A percentile compares a stretch with the other conserved stretches of the same genome.
These are phyloP conservation scores for Arabidopsis suecica DNA, from an alignment of 345 rosid species.

Conservation along the genomic window DNA sequence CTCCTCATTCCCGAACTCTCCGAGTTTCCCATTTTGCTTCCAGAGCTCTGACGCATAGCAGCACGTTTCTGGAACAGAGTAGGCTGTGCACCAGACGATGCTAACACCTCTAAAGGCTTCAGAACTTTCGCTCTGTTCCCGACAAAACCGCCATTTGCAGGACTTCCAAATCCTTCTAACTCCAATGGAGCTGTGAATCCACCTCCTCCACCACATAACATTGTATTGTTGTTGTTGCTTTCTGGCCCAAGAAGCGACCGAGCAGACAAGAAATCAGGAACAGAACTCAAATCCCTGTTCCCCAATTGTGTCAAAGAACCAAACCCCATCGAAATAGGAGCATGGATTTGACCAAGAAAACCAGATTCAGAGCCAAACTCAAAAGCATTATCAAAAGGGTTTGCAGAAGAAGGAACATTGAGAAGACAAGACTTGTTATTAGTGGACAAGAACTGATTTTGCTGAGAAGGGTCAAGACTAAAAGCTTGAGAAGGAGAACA, in stretches of 20 bases:
- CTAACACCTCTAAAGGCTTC: slow-evolving; percentile 65
- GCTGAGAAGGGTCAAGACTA: slow-evolving; percentile 56
- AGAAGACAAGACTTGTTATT: slow-evolving; percentile 53
- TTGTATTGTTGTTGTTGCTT: slow-evolving; percentile 29
- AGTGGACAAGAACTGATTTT: slow-evolving; percentile 32
- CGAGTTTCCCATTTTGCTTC: slow-evolving; percentile 57
- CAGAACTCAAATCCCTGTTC: slow-evolving; percentile 50
- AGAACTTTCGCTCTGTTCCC: slow-evolving; percentile 52
- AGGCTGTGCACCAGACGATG: slow-evolving; percentile 63
- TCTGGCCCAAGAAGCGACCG: slow-evolving; percentile 51
- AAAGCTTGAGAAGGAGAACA: slow-evolving; percentile 72
- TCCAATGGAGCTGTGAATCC: slow-evolving; percentile 47
- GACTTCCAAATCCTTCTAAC: slow-evolving; percentile 61
- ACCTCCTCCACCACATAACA: slow-evolving; percentile 31
- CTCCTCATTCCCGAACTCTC: slow-evolving; percentile 56
- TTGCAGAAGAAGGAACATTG: slow-evolving; percentile 46
- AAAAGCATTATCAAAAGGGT: slow-evolving; percentile 65
- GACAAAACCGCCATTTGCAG: slow-evolving; percentile 45
- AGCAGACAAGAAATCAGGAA: slow-evolving; percentile 54
- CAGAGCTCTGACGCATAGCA: slow-evolving; percentile 59
- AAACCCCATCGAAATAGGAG: slow-evolving; percentile 53
- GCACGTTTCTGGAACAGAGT: slow-evolving; percentile 89
- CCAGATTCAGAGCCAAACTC: slow-evolving; percentile 64
- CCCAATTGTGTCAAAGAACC: slow-evolving; percentile 48
- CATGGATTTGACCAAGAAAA: slow-evolving; percentile 54